Evolutionary conservation across 2,329 filamentous ascomycete species (phyloP).

Genomic region (Corynespora cassiicola): DNA sequence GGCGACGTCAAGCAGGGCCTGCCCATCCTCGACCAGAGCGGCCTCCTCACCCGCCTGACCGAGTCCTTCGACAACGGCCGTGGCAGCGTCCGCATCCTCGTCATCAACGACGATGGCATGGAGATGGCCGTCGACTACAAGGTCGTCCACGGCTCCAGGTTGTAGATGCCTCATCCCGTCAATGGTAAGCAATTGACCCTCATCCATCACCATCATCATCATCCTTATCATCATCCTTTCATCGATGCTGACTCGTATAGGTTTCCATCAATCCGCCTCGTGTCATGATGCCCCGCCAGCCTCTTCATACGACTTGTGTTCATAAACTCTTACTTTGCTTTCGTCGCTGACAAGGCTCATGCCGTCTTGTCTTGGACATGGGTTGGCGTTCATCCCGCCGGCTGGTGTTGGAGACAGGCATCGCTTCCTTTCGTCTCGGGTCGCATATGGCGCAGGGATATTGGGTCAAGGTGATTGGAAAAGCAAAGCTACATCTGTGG

Average conservation of each 20-base stretch:
- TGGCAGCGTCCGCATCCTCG: constrained; percentile 91
- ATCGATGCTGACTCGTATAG: not conserved
- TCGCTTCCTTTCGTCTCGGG: constrained; percentile 9
- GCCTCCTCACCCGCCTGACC: constrained; percentile 80
- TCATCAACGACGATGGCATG: constrained; percentile 90
- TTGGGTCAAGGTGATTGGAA: constrained; percentile 32
- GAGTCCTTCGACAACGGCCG: constrained; percentile 89
- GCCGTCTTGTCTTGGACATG: constrained; percentile 20
- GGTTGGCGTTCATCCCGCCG: constrained; percentile 18
- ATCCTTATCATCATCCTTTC: not conserved
- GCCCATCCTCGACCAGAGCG: constrained; percentile 92
- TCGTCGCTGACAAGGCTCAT: constrained; percentile 29
- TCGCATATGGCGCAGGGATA: constrained; percentile 27
- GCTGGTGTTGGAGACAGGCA: constrained; percentile 17
- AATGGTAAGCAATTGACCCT: constrained; percentile 33
- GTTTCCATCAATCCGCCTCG: too few relatives aligned
- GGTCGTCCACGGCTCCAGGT: constrained; percentile 82
- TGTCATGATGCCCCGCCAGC: constrained; percentile 8
- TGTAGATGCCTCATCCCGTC: constrained; percentile 54
- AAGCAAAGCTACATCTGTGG: constrained; percentile 41
- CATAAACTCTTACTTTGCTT: constrained; percentile 41
- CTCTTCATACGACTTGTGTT: constrained; percentile 44
- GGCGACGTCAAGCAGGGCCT: constrained; percentile 98
- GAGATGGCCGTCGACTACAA: constrained; percentile 99
- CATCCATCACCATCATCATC: not conserved